phyloP scores from a whole-genome alignment of 768 basidiomycete genomes.

The Tylopilus sp. region DNA sequence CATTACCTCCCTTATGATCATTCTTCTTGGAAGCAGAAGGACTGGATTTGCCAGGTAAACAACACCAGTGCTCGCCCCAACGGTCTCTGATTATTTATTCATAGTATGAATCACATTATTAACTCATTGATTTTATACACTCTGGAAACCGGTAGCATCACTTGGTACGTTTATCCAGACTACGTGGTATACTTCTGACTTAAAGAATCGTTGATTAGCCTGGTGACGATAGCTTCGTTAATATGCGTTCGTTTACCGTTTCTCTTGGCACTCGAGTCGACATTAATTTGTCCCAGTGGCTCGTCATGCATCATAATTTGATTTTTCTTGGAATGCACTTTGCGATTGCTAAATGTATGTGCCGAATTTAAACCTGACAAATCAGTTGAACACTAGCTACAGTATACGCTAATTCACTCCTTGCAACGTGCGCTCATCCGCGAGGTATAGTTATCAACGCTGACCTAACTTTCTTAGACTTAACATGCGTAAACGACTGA shows the following conservation, averaged over 20 bases:
- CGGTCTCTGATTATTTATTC: not conserved
- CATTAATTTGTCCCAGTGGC: constrained; percentile 18
- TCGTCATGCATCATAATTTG: constrained; percentile 33
- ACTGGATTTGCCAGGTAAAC: constrained; percentile 30
- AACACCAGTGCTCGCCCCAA: not conserved
- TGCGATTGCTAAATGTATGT: constrained; percentile 31
- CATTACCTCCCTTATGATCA: constrained; percentile 29
- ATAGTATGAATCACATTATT: constrained; percentile 47
- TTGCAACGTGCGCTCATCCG: constrained; percentile 27
- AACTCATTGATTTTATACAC: constrained; percentile 51
- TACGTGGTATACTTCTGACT: not conserved
- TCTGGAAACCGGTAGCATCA: constrained; percentile 50
- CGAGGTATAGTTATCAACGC: not conserved
- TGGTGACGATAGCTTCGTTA: constrained; percentile 32
- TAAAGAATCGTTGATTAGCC: constrained; percentile 11
- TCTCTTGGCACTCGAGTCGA: not conserved
- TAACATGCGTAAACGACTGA: constrained; percentile 31
- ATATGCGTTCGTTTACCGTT: constrained; percentile 26
- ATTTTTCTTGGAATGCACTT: constrained; percentile 36
- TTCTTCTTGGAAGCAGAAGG: constrained; percentile 29
- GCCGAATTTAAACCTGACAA: not conserved
- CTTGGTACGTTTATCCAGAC: constrained; percentile 30
- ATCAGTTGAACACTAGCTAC: not conserved
- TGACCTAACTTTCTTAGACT: constrained; percentile 11
- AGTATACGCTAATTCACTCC: constrained; percentile 35